Percentiles rank a stretch among this genome's conserved stretches.
Conservation (phyloP, 805 yeast species). For the Candida suzukii region DNA sequence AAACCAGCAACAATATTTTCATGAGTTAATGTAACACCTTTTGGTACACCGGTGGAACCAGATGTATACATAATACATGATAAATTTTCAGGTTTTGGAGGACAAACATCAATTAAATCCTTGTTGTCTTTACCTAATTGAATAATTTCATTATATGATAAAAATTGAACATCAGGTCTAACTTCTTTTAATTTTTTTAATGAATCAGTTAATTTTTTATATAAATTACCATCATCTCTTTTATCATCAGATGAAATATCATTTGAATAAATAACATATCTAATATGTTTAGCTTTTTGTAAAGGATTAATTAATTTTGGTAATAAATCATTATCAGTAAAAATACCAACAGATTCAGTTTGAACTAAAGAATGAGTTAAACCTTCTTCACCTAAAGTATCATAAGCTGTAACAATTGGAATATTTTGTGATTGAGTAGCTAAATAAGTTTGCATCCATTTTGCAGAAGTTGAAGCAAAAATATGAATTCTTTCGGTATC, state of each 20-base stretch:
- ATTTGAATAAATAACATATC: slow-evolving; percentile 67
- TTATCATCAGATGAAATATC: slow-evolving; percentile 53
- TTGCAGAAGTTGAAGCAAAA: slow-evolving; percentile 80
- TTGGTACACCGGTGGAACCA: slow-evolving; percentile 81
- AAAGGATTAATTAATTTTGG: slow-evolving; percentile 65
- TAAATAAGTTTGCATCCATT: slow-evolving; percentile 84
- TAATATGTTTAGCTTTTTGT: slow-evolving; percentile 50
- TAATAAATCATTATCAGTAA: slow-evolving; percentile 76
- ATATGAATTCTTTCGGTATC: slow-evolving; percentile 64
- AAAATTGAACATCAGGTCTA: slow-evolving; percentile 73
- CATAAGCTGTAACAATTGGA: slow-evolving; percentile 93
- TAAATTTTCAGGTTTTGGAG: slow-evolving; percentile 51
- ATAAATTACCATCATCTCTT: slow-evolving; percentile 55
- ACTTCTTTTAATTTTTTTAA: slow-evolving; percentile 49
- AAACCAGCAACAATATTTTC: slow-evolving; percentile 73
- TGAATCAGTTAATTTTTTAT: slow-evolving; percentile 49
- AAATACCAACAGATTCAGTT: slow-evolving; percentile 72
- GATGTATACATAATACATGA: slow-evolving; percentile 84
- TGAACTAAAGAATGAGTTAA: slow-evolving; percentile 78
- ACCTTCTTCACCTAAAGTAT: slow-evolving; percentile 86
- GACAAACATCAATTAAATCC: slow-evolving; percentile 27
- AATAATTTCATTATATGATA: slow-evolving; percentile 58
- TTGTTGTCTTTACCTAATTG: slow-evolving; percentile 53
- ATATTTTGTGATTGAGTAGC: slow-evolving; percentile 75
- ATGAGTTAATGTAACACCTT: slow-evolving; percentile 71